Percentiles rank a stretch among this genome's conserved stretches.
Conservation (phyloP, 768 basidiomycete genomes). For the Boletus vermiculosoides region DNA sequence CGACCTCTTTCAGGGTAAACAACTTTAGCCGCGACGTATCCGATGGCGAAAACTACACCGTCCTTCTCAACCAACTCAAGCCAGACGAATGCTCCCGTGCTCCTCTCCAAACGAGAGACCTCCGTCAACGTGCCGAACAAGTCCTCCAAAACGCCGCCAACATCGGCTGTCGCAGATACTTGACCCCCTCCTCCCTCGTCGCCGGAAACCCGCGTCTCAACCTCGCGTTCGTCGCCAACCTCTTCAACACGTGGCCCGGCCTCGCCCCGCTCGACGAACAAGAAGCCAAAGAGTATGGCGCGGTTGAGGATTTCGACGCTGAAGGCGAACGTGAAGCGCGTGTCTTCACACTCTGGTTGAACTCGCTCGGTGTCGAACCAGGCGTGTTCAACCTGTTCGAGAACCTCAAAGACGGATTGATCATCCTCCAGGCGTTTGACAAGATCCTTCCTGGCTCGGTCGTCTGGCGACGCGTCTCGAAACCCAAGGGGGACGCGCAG, state of each 20-base stretch:
- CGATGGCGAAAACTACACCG: conserved; percentile 97
- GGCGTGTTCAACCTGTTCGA: conserved; percentile 96
- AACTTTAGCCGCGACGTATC: conserved; percentile 98
- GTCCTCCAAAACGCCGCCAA: conserved; percentile 91
- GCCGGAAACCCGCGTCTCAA: conserved; percentile 96
- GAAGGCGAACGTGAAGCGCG: conserved; percentile 98
- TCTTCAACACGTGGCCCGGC: conserved; percentile 97
- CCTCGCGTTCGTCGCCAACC: conserved; percentile 96
- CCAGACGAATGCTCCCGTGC: conserved; percentile 90
- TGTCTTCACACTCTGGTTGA: conserved; percentile 97
- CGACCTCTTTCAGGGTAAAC: conserved; percentile 63
- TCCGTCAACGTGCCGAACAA: conserved; percentile 85
- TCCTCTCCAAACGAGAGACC: conserved; percentile 82
- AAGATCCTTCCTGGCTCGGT: conserved; percentile 92
- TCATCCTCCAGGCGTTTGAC: conserved; percentile 96
- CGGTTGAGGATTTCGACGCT: conserved; percentile 95
- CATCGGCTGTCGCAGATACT: conserved; percentile 95
- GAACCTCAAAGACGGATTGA: conserved; percentile 87
- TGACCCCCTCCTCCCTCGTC: conserved; percentile 88
- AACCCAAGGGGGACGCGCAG: conserved; percentile 63
- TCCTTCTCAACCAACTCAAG: conserved; percentile 93
- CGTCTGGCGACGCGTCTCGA: conserved; percentile 93
- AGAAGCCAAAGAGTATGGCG: conserved; percentile 87
- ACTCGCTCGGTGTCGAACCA: conserved; percentile 95
- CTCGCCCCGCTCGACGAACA: conserved; percentile 92